phyloP scores from a whole-genome alignment of 108 stramenopile species.

The Cyclotella choctawhatcheeana region DNA sequence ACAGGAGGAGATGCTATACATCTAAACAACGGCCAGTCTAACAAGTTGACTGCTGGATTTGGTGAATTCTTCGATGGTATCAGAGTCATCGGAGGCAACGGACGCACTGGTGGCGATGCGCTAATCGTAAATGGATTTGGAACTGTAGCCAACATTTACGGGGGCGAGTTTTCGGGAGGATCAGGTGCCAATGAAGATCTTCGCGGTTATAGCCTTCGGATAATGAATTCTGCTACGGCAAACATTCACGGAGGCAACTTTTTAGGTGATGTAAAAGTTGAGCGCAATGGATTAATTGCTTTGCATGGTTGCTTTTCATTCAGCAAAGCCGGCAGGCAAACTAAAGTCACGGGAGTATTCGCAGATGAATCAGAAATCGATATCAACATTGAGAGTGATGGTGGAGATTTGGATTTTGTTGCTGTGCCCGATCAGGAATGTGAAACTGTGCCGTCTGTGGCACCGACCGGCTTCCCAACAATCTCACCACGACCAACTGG shows the following conservation, averaged over 20 bases:
- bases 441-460: constrained; percentile 15
- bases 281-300: constrained; percentile 4
- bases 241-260: constrained; percentile 31
- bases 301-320: constrained; percentile 30
- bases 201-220: constrained; percentile 19
- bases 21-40: constrained; percentile 30
- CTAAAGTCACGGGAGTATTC: constrained; percentile 14
- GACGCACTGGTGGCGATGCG: constrained; percentile 28
- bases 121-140: constrained; percentile 34
- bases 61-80: constrained; percentile 30
- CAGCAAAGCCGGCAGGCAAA: no score
- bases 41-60: constrained; percentile 14
- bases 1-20: constrained; percentile 35
- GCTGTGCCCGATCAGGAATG: constrained; percentile 30
- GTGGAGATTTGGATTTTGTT: constrained; percentile 5
- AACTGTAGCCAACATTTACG: constrained; percentile 29
- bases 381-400: background rate
- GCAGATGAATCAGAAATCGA: constrained; percentile 13
- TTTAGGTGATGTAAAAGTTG: constrained; percentile 20
- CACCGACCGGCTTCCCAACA: constrained; percentile 26
- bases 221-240: constrained; percentile 31
- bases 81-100: constrained; percentile 22
- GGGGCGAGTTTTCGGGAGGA: constrained; percentile 26
- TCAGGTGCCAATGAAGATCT: constrained; percentile 13
- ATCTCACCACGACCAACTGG: constrained; percentile 14